Base-by-base conservation (phyloP, 23 red algal genomes). In the Chondrus crispus region DNA sequence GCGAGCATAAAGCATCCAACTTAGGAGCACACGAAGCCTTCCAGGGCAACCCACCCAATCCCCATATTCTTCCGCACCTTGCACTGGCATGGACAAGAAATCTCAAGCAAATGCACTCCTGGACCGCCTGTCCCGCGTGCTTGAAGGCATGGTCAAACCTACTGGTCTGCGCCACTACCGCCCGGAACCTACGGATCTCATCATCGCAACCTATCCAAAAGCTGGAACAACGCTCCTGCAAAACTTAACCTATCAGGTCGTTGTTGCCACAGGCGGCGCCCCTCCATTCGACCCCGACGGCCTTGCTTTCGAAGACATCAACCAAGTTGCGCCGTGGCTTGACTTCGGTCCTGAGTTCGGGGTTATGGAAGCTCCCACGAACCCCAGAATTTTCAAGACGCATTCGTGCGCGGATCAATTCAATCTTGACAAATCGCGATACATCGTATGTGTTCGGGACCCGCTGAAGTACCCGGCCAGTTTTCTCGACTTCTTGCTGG, bases 171-270 rank as follows among this genome's bases (percentile, higher is more conserved):
- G 20, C 11, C 10, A 12, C 32, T 76, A 74, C 22, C 19, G 57
- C 24, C 63, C 85, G 47, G 51, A 54, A 28, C 51, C 80, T 11
- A 33, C 40, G 14, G 85, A 88, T 46, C 44, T 88, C 35, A 53
- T 88, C 30, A 76, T 88, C 18, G 71, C 68, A 20, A 88, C 85
- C 2, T 70, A 57, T 46, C 85, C 85, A 32, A 88, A 88, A 47
- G 26, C 85, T 12, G 85, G 85, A 11, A 88, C 85, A 10, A 88
- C 85, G 8, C 85, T 88, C 5, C 46, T 88, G 9, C 85, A 88
- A 55, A 30, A 88, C 50, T 2, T 88, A 13, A 20, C 32, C 46
- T 88, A 88, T 54, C 64, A 73, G 47, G 41, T 88, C 24, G 68
- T 54, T 5, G 62, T 73, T 7, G 63, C 64, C 2, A 71, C 85